phyloP scores from a whole-genome alignment of 345 rosid species.

The Conringia planisiliqua region DNA sequence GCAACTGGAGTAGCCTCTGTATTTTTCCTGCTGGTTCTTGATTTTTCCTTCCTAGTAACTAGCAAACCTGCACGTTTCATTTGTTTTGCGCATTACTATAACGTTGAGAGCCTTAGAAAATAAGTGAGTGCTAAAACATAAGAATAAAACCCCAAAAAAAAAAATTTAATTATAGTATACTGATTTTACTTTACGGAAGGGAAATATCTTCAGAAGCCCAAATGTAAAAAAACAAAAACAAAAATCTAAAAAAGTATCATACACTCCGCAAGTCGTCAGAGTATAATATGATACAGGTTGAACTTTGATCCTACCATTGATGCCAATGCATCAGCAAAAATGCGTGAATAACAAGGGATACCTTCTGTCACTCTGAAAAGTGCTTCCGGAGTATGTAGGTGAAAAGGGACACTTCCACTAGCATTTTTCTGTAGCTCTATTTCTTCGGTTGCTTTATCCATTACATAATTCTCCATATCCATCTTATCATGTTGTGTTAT shows the following conservation, averaged over 20 bases:
- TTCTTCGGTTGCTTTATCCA: slow-evolving; percentile 67
- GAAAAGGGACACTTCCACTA: slow-evolving; percentile 63
- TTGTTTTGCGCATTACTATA: slow-evolving; percentile 10
- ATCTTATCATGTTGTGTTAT: slow-evolving; percentile 68
- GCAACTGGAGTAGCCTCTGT: slow-evolving; percentile 43
- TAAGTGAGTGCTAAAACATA: slow-evolving; percentile 6
- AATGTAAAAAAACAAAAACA: background rate
- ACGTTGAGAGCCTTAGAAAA: slow-evolving; percentile 9
- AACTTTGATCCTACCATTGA: slow-evolving; percentile 12
- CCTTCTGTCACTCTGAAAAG: slow-evolving; percentile 74
- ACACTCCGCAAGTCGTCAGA: background rate
- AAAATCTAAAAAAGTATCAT: background rate
- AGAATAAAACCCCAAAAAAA: background rate
- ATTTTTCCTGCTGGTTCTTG: slow-evolving; percentile 40
- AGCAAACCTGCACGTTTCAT: slow-evolving; percentile 54
- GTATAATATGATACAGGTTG: background rate
- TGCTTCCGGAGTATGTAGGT: slow-evolving; percentile 70
- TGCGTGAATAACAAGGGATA: slow-evolving; percentile 28
- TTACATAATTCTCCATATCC: slow-evolving; percentile 79
- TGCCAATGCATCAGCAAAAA: slow-evolving; percentile 9
- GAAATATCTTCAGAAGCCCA: slow-evolving; percentile 10
- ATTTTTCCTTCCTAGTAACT: slow-evolving; percentile 43
- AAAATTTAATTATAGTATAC: background rate
- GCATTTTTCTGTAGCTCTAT: slow-evolving; percentile 64
- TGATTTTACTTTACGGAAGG: background rate